Evolutionary conservation across 2,329 filamentous ascomycete genomes (phyloP).

Genomic region (Epichloe sp.): DNA sequence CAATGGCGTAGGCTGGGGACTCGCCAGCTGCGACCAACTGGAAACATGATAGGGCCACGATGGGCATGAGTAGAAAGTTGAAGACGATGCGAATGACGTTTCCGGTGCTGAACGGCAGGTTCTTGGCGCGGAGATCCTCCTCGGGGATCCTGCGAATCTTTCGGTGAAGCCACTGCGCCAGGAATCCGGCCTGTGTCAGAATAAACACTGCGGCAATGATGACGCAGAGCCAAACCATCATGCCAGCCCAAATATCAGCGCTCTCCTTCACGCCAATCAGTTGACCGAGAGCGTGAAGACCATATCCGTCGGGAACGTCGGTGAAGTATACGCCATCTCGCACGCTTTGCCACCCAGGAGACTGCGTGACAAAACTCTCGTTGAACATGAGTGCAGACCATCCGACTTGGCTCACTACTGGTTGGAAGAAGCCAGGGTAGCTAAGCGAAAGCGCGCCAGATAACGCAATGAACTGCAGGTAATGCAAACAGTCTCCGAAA

Average conservation of each 20-base stretch:
- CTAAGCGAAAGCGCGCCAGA: constrained; percentile 77
- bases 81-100: constrained; percentile 76
- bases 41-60: constrained; percentile 78
- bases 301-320: constrained; percentile 70
- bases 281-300: constrained; percentile 66
- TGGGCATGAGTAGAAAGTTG: constrained; percentile 82
- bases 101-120: constrained; percentile 72
- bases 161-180: constrained; percentile 62
- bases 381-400: constrained; percentile 95
- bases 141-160: constrained; percentile 58
- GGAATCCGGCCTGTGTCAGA: constrained; percentile 65
- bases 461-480: constrained; percentile 83
- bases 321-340: constrained; percentile 79
- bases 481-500: constrained; percentile 92
- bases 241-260: constrained; percentile 82
- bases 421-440: constrained; percentile 92
- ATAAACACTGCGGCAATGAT: constrained; percentile 57
- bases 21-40: constrained; percentile 65
- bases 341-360: constrained; percentile 51
- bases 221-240: constrained; percentile 80
- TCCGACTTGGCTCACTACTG: constrained; percentile 70
- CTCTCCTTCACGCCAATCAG: constrained; percentile 65
- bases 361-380: constrained; percentile 65
- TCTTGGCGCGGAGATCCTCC: constrained; percentile 82
- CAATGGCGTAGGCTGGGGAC: constrained; percentile 60